These are phyloP conservation scores for Apiospora saccharicola DNA, from an alignment of 2,329 filamentous ascomycete genomes.

Conservation along the genomic window DNA sequence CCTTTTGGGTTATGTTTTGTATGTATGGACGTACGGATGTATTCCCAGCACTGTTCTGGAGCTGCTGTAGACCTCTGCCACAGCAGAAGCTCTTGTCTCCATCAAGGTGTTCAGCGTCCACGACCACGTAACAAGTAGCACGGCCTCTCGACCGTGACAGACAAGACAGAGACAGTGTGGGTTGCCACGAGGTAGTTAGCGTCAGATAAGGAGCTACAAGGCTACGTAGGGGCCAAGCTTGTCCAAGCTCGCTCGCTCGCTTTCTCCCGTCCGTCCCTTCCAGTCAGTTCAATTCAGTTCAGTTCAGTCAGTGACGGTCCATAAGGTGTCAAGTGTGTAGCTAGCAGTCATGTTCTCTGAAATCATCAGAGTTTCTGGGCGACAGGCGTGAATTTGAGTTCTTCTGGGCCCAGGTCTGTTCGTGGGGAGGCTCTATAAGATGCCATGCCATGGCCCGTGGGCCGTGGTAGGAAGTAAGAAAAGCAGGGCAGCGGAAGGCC, in stretches of 20 bases:
- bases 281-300: no score
- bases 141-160: slow-evolving; percentile 14
- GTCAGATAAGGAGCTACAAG: slow-evolving; percentile 22
- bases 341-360: background rate
- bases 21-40: background rate
- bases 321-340: background rate
- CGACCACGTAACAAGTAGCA: slow-evolving; percentile 17
- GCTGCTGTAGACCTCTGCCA: background rate
- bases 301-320: background rate
- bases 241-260: slow-evolving; percentile 3
- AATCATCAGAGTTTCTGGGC: slow-evolving; percentile 3
- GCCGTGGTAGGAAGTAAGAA: slow-evolving; percentile 8
- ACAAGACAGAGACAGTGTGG: slow-evolving; percentile 22
- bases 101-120: slow-evolving; percentile 3
- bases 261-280: background rate
- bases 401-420: slow-evolving; percentile 18
- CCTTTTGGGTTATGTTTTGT: background rate
- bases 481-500: slow-evolving; percentile 1
- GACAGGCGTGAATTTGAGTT: slow-evolving; percentile 12
- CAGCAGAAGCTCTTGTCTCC: background rate
- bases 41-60: background rate
- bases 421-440: slow-evolving; percentile 5
- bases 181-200: slow-evolving; percentile 27
- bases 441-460: background rate
- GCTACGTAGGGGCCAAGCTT: slow-evolving; percentile 7